These are phyloP conservation scores for Dactylorhiza incarnata DNA, from an alignment of 106 monocot genomes.

Conservation along the genomic window DNA sequence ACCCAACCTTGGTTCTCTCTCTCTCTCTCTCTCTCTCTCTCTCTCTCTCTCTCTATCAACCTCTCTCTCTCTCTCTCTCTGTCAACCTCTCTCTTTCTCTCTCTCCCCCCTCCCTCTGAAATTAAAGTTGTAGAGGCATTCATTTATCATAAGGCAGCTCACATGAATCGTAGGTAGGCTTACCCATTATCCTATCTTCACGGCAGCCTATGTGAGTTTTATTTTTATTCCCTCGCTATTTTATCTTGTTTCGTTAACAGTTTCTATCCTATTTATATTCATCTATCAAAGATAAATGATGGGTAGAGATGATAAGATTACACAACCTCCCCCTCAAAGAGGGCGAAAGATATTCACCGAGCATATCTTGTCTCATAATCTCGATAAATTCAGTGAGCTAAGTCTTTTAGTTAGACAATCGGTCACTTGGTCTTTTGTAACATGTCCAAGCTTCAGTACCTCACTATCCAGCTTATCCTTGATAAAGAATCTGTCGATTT, in stretches of 20 bases:
- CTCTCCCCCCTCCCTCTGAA: not conserved
- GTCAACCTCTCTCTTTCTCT: not conserved
- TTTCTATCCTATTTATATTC: not conserved
- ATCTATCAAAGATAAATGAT: no score
- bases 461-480: no score
- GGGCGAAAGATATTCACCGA: no score
- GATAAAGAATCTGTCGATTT: no score
- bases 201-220: not conserved
- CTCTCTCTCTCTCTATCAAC: not conserved
- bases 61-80: not conserved
- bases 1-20: not conserved
- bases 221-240: not conserved
- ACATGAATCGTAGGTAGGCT: not conserved
- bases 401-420: no score
- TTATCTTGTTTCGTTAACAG: not conserved
- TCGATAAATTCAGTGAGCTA: no score
- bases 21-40: not conserved
- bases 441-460: no score
- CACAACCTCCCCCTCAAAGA: no score
- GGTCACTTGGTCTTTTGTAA: no score
- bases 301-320: no score
- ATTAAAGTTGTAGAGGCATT: not conserved
- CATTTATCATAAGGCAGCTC: not conserved
- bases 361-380: no score
- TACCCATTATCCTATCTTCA: not conserved